Evolutionary conservation across 2,329 filamentous ascomycete species (phyloP).

Genomic region (Pseudopyricularia javanii): DNA sequence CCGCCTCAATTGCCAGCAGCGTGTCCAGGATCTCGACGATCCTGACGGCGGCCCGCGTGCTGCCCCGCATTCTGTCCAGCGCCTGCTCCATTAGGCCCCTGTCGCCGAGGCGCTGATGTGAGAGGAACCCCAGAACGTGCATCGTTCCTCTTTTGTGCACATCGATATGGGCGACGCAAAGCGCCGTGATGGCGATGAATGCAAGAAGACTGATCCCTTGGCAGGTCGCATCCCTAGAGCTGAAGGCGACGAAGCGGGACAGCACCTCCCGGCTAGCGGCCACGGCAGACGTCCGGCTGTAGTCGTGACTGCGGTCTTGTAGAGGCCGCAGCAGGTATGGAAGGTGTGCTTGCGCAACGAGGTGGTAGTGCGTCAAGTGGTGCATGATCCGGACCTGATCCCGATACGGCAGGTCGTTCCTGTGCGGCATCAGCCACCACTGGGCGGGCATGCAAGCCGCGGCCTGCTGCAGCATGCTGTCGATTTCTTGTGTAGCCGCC

Average conservation of each 20-base stretch:
- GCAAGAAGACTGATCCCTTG: constrained; percentile 28
- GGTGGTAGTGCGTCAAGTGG: constrained; percentile 28
- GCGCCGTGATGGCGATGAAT: constrained; percentile 22
- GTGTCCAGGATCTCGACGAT: constrained; percentile 18
- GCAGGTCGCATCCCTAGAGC: constrained; percentile 14
- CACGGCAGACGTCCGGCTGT: constrained; percentile 23
- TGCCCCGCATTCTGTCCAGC: constrained; percentile 17
- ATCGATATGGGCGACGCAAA: constrained; percentile 28
- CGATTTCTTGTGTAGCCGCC: constrained; percentile 18
- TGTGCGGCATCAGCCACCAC: constrained; percentile 25
- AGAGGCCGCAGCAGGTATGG: constrained; percentile 26
- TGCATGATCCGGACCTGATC: constrained; percentile 19
- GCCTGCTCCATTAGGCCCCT: constrained; percentile 26
- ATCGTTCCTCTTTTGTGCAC: constrained; percentile 12
- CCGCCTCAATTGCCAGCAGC: constrained; percentile 25
- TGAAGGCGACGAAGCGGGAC: constrained; percentile 23
- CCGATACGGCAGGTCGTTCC: background rate
- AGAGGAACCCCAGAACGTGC: constrained; percentile 14
- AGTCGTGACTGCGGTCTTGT: constrained; percentile 16
- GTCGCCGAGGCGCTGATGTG: constrained; percentile 27
- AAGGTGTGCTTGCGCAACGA: constrained; percentile 29
- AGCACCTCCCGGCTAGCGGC: constrained; percentile 29
- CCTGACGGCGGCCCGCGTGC: constrained; percentile 16
- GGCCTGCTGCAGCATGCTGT: constrained; percentile 22
- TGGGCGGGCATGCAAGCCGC: constrained; percentile 22